These are phyloP conservation scores for Protomyces pachydermus DNA, from an alignment of 1,139 yeast species.

Conservation along the genomic window DNA sequence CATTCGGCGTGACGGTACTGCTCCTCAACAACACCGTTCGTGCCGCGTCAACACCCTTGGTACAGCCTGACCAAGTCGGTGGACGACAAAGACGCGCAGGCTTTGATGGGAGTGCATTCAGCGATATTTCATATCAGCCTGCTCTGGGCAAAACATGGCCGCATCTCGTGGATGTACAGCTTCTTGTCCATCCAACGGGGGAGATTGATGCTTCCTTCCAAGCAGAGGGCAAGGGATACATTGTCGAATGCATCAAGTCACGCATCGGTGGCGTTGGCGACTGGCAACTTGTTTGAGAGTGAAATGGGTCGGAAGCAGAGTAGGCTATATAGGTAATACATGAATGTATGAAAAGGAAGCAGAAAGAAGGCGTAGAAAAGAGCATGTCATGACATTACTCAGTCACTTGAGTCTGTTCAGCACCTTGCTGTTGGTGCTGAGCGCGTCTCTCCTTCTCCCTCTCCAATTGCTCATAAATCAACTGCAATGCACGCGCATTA, in stretches of 20 bases:
- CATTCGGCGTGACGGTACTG: constrained; percentile 6
- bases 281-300: constrained; percentile 1
- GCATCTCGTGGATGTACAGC: constrained; percentile 19
- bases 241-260: constrained; percentile 15
- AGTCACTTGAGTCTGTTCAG: not conserved
- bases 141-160: constrained; percentile 27
- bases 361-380: too few relatives aligned
- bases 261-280: constrained; percentile 14
- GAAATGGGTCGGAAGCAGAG: not conserved
- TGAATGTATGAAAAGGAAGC: not conserved
- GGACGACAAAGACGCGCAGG: not conserved
- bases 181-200: constrained; percentile 18
- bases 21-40: constrained; percentile 19
- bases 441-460: constrained; percentile 45
- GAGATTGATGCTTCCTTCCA: not conserved
- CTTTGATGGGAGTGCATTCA: constrained; percentile 14
- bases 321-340: not conserved
- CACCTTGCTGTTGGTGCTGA: not conserved
- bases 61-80: not conserved
- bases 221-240: constrained; percentile 3
- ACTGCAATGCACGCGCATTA: constrained; percentile 63
- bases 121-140: constrained; percentile 15
- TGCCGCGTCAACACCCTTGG: not conserved
- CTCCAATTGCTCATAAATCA: constrained; percentile 70
- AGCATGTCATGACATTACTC: not conserved